Percentiles rank a stretch among this genome's conserved stretches.
These are phyloP conservation scores for Zarea fungicola DNA, from an alignment of 2,329 filamentous ascomycete genomes.

Conservation along the genomic window DNA sequence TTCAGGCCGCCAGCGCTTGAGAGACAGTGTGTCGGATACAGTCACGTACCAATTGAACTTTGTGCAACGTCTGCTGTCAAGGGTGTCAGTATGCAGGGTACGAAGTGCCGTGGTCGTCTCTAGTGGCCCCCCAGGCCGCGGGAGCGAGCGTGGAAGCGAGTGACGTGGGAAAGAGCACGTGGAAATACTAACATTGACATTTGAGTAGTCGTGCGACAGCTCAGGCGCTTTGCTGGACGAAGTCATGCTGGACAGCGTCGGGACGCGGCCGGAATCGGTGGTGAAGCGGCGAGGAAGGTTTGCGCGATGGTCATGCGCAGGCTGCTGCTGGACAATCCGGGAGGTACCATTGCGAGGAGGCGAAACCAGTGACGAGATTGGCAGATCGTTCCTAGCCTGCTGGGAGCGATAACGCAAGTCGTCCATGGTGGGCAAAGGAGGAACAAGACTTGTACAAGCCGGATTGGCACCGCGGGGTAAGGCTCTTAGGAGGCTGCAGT, in stretches of 20 bases:
- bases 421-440: conserved; percentile 53
- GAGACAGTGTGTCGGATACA: conserved; percentile 11
- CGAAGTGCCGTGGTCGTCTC: background rate
- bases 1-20: background rate
- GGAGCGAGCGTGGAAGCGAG: background rate
- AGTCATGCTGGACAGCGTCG: conserved; percentile 63
- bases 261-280: conserved; percentile 79
- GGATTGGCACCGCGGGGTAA: conserved; percentile 30
- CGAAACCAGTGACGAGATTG: conserved; percentile 69
- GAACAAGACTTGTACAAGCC: conserved; percentile 37
- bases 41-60: conserved; percentile 69
- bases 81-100: background rate
- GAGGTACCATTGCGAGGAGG: conserved; percentile 61
- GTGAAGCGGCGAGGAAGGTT: conserved; percentile 89
- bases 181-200: conserved; percentile 26
- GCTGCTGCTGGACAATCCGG: conserved; percentile 53
- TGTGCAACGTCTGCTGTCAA: conserved; percentile 53
- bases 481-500: conserved; percentile 28
- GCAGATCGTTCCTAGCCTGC: conserved; percentile 61
- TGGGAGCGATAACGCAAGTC: conserved; percentile 68
- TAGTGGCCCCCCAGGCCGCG: background rate
- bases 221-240: conserved; percentile 45
- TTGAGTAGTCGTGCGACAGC: conserved; percentile 43
- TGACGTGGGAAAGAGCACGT: background rate
- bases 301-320: conserved; percentile 64